phyloP scores from a whole-genome alignment of 2,329 filamentous ascomycete genomes.

The Apiospora aurea region DNA sequence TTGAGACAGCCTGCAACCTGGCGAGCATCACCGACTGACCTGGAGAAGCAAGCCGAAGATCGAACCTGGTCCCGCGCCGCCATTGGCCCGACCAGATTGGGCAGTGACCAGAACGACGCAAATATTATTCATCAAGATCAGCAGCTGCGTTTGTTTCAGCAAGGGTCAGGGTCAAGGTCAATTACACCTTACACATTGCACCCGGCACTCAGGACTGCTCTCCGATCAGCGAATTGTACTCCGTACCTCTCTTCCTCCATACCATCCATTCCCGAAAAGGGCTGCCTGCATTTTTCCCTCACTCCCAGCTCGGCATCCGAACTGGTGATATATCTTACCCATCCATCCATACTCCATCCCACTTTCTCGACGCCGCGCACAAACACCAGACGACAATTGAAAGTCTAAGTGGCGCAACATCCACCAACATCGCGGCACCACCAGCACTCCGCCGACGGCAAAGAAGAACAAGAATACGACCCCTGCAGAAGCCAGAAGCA shows the following conservation, averaged over 20 bases:
- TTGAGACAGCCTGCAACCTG: conserved; percentile 18
- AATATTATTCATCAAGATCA: conserved; percentile 20
- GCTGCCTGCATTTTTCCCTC: neutral
- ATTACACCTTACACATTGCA: neutral
- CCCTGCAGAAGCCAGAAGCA: neutral
- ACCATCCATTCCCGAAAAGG: neutral
- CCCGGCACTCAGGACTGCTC: no score
- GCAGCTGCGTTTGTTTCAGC: conserved; percentile 12
- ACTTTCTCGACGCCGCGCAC: neutral
- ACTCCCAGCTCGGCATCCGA: neutral
- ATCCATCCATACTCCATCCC: conserved; percentile 5
- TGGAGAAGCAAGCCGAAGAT: conserved; percentile 9
- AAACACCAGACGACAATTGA: conserved; percentile 1
- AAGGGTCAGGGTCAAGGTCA: conserved; percentile 16
- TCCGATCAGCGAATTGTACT: no score
- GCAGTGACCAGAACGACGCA: conserved; percentile 17
- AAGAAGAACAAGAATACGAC: neutral
- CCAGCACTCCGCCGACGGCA: neutral
- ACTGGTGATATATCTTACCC: neutral
- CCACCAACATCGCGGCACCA: neutral
- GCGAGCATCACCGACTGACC: conserved; percentile 2
- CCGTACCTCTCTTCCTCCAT: neutral
- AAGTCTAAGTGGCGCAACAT: conserved; percentile 6
- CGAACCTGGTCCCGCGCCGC: neutral
- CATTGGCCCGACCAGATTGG: conserved; percentile 19